phyloP scores from a whole-genome alignment of 2,329 filamentous ascomycete genomes.

The Periconia macrospinosa region DNA sequence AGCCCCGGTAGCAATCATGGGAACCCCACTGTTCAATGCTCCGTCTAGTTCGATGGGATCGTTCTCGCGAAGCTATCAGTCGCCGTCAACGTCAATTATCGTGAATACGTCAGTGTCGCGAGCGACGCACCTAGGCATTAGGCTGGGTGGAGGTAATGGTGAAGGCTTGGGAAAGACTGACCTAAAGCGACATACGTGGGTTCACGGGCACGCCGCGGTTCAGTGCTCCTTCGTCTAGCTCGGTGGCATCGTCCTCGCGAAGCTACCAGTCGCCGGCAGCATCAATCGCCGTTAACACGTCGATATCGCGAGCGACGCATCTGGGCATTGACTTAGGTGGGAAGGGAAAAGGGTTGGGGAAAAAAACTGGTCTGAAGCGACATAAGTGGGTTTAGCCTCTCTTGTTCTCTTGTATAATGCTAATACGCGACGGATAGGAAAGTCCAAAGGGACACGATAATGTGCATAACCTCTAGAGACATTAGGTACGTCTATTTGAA shows the following conservation, averaged over 20 bases:
- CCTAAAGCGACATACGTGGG: no score
- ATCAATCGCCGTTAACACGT: neutral
- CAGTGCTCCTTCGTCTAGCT: neutral
- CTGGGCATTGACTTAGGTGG: slow-evolving; percentile 24
- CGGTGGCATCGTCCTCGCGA: neutral
- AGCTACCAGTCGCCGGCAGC: slow-evolving; percentile 1
- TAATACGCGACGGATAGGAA: slow-evolving; percentile 25
- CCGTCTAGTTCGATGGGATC: no score
- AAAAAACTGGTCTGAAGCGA: slow-evolving; percentile 20
- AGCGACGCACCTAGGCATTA: no score
- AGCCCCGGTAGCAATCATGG: no score
- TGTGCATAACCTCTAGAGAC: slow-evolving; percentile 37
- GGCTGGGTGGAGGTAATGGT: no score
- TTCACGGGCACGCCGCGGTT: slow-evolving; percentile 13
- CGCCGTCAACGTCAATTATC: no score
- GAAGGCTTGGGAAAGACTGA: no score
- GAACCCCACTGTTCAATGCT: no score
- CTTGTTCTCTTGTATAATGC: neutral
- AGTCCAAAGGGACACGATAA: slow-evolving; percentile 34
- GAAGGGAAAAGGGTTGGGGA: slow-evolving; percentile 21
- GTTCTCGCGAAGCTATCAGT: no score
- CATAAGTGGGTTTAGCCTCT: slow-evolving; percentile 22
- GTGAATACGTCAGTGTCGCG: no score
- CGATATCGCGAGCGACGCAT: slow-evolving; percentile 13
- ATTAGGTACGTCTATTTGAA: slow-evolving; percentile 31